A percentile compares a stretch with the other conserved stretches of the same genome.
phyloP scores from a whole-genome alignment of 768 basidiomycete species.

The Harrya chromipes region DNA sequence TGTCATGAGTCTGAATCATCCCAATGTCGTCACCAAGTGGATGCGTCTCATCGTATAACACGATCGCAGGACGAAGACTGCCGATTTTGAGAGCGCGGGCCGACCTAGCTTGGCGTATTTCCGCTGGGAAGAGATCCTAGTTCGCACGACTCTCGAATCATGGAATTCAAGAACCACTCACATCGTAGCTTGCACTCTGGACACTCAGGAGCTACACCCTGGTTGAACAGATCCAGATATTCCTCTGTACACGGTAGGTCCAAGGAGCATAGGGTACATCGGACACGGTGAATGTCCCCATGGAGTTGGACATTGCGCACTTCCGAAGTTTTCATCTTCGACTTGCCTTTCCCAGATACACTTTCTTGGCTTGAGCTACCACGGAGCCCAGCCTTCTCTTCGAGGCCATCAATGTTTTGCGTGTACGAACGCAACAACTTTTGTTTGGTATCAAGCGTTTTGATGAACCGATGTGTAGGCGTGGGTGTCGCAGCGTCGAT shows the following conservation, averaged over 20 bases:
- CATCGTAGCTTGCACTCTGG: constrained; percentile 81
- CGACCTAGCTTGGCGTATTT: constrained; percentile 76
- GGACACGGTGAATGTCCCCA: constrained; percentile 88
- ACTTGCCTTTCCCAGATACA: constrained; percentile 60
- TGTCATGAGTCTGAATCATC: constrained; percentile 69
- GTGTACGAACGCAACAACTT: constrained; percentile 91
- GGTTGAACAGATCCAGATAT: constrained; percentile 59
- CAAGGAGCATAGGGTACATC: constrained; percentile 82
- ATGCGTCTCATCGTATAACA: constrained; percentile 93
- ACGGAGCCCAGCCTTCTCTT: constrained; percentile 73
- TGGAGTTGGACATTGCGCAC: constrained; percentile 92
- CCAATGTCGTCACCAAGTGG: constrained; percentile 93
- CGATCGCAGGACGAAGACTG: constrained; percentile 88
- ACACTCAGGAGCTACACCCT: constrained; percentile 78
- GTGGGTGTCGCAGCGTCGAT: constrained; percentile 80
- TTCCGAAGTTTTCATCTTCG: constrained; percentile 62
- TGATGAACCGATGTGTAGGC: constrained; percentile 86
- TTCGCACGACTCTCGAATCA: not conserved
- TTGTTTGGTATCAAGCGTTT: constrained; percentile 75
- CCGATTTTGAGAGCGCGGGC: constrained; percentile 79
- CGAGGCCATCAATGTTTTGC: constrained; percentile 97
- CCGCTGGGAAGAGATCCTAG: constrained; percentile 42
- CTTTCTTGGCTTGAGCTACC: constrained; percentile 57
- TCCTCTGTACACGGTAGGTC: constrained; percentile 68
- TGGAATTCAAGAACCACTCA: constrained; percentile 39